These are phyloP conservation scores for Phaffomyces antillensis DNA, from an alignment of 805 yeast species.

Conservation along the genomic window DNA sequence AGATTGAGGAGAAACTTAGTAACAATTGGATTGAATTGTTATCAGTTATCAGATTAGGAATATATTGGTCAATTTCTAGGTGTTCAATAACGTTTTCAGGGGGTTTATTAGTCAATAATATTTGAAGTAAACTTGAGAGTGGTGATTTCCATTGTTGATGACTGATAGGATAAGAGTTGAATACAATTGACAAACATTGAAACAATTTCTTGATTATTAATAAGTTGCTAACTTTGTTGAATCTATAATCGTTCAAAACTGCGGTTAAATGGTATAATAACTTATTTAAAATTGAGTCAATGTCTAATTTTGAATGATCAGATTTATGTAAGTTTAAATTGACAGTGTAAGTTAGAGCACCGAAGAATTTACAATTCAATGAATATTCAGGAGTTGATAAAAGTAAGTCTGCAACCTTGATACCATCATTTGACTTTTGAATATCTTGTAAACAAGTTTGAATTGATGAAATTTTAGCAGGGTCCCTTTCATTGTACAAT, in stretches of 20 bases:
- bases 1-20: constrained; percentile 34
- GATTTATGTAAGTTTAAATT: constrained; percentile 32
- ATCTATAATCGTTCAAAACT: constrained; percentile 6
- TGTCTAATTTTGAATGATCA: constrained; percentile 13
- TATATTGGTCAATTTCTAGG: constrained; percentile 8
- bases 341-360: constrained; percentile 74
- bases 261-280: constrained; percentile 13
- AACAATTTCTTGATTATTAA: constrained; percentile 54
- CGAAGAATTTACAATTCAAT: constrained; percentile 59
- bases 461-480: constrained; percentile 31
- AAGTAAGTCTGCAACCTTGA: constrained; percentile 48
- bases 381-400: constrained; percentile 31
- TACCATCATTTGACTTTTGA: constrained; percentile 53
- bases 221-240: constrained; percentile 12
- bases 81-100: constrained; percentile 5
- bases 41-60: constrained; percentile 6
- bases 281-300: constrained; percentile 7
- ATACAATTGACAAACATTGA: constrained; percentile 46
- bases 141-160: constrained; percentile 36
- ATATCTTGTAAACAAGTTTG: constrained; percentile 52
- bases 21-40: constrained; percentile 9
- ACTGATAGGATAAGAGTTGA: constrained; percentile 24
- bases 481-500: constrained; percentile 19
- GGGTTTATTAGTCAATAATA: constrained; percentile 9
- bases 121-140: constrained; percentile 22